A percentile compares a stretch with the other conserved stretches of the same genome.
These are phyloP conservation scores for Sonneratia caseolaris DNA, from an alignment of 345 rosid genomes.

Conservation along the genomic window DNA sequence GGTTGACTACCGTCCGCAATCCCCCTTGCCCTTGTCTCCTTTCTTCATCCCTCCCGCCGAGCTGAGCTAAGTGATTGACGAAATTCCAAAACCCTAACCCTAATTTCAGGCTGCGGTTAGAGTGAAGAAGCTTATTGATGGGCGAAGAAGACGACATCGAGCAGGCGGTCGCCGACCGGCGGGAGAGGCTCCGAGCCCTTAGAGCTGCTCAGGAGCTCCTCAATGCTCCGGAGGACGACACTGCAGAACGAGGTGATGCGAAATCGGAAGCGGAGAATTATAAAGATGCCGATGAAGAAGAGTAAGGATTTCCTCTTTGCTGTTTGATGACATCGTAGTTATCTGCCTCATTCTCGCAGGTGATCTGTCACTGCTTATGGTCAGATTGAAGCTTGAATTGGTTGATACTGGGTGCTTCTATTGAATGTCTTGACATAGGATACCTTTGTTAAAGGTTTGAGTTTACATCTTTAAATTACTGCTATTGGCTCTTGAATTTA, in stretches of 20 bases:
- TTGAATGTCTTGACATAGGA: neutral
- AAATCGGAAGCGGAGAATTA: conserved; percentile 20
- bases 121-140: conserved; percentile 21
- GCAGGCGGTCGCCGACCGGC: conserved; percentile 58
- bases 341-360: neutral
- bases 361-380: neutral
- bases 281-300: conserved; percentile 11
- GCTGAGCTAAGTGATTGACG: neutral
- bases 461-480: neutral
- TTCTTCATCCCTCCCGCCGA: neutral
- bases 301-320: conserved; percentile 11
- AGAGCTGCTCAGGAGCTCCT: conserved; percentile 65
- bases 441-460: neutral
- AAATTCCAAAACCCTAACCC: neutral
- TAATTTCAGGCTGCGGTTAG: neutral
- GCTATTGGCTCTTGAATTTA: neutral
- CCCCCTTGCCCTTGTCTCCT: neutral
- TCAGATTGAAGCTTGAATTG: neutral
- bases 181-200: conserved; percentile 73
- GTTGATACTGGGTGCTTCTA: neutral
- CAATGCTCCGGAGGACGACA: conserved; percentile 34
- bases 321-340: neutral
- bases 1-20: no score
- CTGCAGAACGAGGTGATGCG: conserved; percentile 21
- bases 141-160: conserved; percentile 52